Percentiles rank a stretch among this genome's conserved stretches.
phyloP scores from a whole-genome alignment of 139 green algal genomes.

The Chlamydomonas incerta region DNA sequence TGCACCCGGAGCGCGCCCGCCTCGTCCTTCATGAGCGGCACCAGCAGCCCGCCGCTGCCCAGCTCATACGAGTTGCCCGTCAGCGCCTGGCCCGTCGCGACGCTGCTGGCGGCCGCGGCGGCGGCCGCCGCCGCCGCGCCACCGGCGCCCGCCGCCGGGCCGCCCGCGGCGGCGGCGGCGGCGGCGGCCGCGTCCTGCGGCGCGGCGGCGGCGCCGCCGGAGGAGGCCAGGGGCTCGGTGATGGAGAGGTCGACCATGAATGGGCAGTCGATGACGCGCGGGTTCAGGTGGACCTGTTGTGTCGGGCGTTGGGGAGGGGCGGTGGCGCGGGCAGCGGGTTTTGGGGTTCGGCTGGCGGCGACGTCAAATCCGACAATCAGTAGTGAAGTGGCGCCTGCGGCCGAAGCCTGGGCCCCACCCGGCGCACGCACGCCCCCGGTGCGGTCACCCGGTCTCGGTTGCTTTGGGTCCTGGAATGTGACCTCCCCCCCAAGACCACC shows the following conservation, averaged over 20 bases:
- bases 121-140: background rate
- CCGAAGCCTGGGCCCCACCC: no score
- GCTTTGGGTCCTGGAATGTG: background rate
- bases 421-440: background rate
- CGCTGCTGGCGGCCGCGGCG: background rate
- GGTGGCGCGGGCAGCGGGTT: no score
- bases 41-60: conserved; percentile 16
- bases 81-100: conserved; percentile 3
- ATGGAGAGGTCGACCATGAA: conserved; percentile 34
- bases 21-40: conserved; percentile 43
- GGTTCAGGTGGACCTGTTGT: conserved; percentile 38
- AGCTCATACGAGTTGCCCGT: conserved; percentile 43
- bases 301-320: background rate
- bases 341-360: no score
- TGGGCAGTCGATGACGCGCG: conserved; percentile 41
- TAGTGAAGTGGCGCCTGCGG: no score
- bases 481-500: background rate
- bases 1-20: conserved; percentile 19
- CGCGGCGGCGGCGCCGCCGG: background rate
- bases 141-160: background rate
- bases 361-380: no score
- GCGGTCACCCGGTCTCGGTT: background rate
- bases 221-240: background rate
- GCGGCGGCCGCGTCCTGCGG: background rate
- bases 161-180: background rate